Evolutionary conservation across 2,329 filamentous ascomycete species (phyloP).

Genomic region (Cladosporium sp.): DNA sequence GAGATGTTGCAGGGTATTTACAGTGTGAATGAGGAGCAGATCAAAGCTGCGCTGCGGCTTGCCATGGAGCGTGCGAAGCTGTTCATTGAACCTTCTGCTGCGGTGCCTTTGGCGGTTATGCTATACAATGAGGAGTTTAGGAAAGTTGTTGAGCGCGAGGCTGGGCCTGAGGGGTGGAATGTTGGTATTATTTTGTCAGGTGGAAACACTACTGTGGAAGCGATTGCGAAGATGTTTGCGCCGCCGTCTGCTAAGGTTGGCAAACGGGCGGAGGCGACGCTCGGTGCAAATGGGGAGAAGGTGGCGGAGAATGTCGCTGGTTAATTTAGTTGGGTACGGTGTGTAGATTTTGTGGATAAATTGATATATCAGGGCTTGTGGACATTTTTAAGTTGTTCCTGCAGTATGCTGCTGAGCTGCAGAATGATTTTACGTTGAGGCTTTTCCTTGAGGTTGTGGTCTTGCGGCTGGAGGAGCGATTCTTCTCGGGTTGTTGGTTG

Average conservation of each 20-base stretch:
- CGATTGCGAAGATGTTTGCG: conserved; percentile 54
- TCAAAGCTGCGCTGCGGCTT: conserved; percentile 70
- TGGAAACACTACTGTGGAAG: conserved; percentile 62
- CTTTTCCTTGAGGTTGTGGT: conserved; percentile 31
- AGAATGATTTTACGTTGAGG: conserved; percentile 25
- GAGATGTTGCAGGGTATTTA: conserved; percentile 68
- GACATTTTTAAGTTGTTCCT: conserved; percentile 29
- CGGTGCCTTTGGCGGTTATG: conserved; percentile 74
- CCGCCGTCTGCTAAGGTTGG: conserved; percentile 24
- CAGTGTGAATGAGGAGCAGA: conserved; percentile 76
- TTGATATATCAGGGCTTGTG: conserved; percentile 7
- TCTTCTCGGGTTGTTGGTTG: conserved; percentile 28
- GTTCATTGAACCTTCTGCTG: conserved; percentile 81
- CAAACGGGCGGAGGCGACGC: conserved; percentile 40
- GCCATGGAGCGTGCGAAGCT: conserved; percentile 85
- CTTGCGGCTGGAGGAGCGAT: conserved; percentile 25
- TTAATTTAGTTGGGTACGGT: not conserved
- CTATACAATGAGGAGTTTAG: conserved; percentile 83
- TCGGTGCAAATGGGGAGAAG: conserved; percentile 40
- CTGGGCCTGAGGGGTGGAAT: conserved; percentile 71
- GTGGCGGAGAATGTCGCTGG: conserved; percentile 47
- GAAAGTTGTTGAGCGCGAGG: conserved; percentile 65
- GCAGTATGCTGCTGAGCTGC: conserved; percentile 28
- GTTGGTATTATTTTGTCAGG: conserved; percentile 60
- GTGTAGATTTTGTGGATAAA: too few species aligned